Base-by-base conservation (phyloP, 768 basidiomycete species). In the Boletus vermiculosoides region DNA sequence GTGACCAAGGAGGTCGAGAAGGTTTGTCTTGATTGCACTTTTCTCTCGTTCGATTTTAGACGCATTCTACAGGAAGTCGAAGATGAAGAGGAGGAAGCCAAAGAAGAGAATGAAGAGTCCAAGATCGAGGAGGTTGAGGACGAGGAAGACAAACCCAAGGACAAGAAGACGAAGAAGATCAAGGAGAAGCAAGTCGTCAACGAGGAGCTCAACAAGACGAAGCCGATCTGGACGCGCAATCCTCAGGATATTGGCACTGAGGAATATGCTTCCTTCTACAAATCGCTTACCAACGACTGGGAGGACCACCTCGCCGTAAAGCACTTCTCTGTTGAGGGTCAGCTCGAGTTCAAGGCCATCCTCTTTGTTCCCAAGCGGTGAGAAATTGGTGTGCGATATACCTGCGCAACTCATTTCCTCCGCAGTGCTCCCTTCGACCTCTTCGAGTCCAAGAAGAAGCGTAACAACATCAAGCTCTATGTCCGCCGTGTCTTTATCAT, bases 401-500 rank as follows among this genome's bases (percentile, higher is more conserved):
- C 20, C 16, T 25, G 33, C 30, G 11, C 9, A 23, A 5, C 52
- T 64, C 15, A 46, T 52, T 61, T 34, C 61, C 18, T 7, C 52
- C 44, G 3, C 46, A 94, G 94, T 59, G 97, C 96, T 44, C 97
- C 97, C 51, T 98, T 98, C 77, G 97, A 99, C 71, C 89, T 99
- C 74, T 99, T 99, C 79, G 97, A 99, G 82, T 92, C 91, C 59
- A 98, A 99, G 90, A 98, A 98, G 91, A 98, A 98, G 86, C 92
- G 96, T 70, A 98, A 98, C 85, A 98, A 98, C 90, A 98, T 99
- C 85, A 99, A 99, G 81, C 94, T 99, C 74, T 99, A 98, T 73
- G 97, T 99, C 66, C 93, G 97, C 81, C 94, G 97, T 55, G 96
- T 98, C 70, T 98, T 99, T 84, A 98, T 99, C 84, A 98, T 97